Conservation (phyloP, 352 stramenopile species). For the Aphanomyces astaci region DNA sequence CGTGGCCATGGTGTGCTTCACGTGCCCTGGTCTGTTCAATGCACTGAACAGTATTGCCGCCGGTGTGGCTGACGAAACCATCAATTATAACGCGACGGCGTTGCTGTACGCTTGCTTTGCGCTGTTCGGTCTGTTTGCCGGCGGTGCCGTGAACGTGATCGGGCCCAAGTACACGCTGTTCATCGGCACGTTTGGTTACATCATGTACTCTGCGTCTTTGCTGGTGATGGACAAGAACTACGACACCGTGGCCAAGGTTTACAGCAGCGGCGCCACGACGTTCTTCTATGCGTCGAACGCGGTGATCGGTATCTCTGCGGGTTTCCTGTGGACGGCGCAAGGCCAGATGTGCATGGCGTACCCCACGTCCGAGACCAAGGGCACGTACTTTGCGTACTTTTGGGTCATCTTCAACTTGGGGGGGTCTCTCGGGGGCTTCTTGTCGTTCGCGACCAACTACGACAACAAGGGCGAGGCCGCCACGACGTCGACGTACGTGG, state of each 20-base stretch:
- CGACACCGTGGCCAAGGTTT: neutral
- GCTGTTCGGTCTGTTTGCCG: constrained; percentile 39
- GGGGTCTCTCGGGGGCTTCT: constrained; percentile 44
- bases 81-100: constrained; percentile 36
- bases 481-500: constrained; percentile 37
- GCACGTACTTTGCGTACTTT: constrained; percentile 57
- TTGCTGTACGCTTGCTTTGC: constrained; percentile 61
- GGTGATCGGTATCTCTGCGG: constrained; percentile 46
- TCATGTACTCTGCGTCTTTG: constrained; percentile 37
- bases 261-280: neutral
- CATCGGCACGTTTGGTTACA: constrained; percentile 55
- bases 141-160: constrained; percentile 37
- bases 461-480: neutral
- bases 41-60: constrained; percentile 41
- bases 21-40: constrained; percentile 47
- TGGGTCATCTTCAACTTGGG: constrained; percentile 81
- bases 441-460: constrained; percentile 51
- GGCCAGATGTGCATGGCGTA: constrained; percentile 60
- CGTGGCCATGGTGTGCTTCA: constrained; percentile 43
- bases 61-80: constrained; percentile 32
- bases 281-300: constrained; percentile 32
- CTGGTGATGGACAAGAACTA: constrained; percentile 34
- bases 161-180: constrained; percentile 41
- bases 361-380: constrained; percentile 34
- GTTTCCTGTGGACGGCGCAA: constrained; percentile 71